Base-by-base conservation (phyloP, 805 yeast species). In the Diddensiella transvaalensis region DNA sequence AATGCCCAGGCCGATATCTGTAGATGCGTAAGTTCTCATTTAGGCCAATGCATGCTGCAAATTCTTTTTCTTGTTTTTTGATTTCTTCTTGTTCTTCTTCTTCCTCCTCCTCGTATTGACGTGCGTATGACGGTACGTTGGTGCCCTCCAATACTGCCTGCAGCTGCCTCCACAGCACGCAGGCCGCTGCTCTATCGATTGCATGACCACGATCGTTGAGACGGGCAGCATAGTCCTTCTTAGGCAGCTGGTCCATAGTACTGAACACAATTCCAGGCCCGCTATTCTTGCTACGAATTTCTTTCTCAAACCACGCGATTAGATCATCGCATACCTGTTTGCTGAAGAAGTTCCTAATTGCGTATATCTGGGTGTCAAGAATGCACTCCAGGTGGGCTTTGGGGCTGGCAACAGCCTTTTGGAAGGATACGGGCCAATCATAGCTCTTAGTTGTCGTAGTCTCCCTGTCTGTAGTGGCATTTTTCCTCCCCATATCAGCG, bases 11-110 rank as follows among this genome's bases (percentile, higher is more conserved):
- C 2, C 59, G 56, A 58, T 81, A 81, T 41, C 85, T 56, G 59
- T 81, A 81, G 3, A 80, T 61, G 33, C 87, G 59, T 11, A 81
- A 58, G 47, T 79, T 79, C 1, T 82, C 78, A 50, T 80, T 79
- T 40, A 80, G 67, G 0, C 82, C 80, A 22, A 60, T 33, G 15
- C 53, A 52, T 4, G 26, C 40, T 3, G 23, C 30, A 33, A 54
- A 52, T 26, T 8, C 8, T 19, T 47, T 38, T 3, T 18, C 38
- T n/a, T n/a, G n/a, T n/a, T n/a, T n/a, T n/a, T n/a, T n/a, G n/a
- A n/a, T n/a, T n/a, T n/a, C n/a, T n/a, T n/a, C n/a, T n/a, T n/a
- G n/a, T n/a, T n/a, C n/a, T n/a, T n/a, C n/a, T n/a, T n/a, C n/a
- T n/a, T n/a, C n/a, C n/a, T n/a, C n/a, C n/a, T n/a, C n/a, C n/a